Evolutionary conservation across 2,329 filamentous ascomycete species (phyloP).

Genomic region (Talaromyces sp.): DNA sequence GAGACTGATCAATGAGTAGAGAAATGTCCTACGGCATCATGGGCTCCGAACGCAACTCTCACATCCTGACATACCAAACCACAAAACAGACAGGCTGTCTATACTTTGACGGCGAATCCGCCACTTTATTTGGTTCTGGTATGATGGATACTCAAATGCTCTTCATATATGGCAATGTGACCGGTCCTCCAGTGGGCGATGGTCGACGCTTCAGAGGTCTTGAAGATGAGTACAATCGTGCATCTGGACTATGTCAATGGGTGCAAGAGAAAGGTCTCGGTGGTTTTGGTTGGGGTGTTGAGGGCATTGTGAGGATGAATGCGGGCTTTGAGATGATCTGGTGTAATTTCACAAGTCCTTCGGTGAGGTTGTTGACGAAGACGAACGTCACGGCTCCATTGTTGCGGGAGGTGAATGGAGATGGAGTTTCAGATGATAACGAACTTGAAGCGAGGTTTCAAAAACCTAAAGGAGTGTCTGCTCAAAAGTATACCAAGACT

Average conservation of each 20-base stretch:
- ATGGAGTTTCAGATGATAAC: neutral
- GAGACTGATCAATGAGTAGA: neutral
- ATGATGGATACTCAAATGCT: constrained; percentile 51
- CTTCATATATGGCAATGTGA: constrained; percentile 48
- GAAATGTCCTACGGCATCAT: constrained; percentile 56
- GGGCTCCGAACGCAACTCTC: constrained; percentile 43
- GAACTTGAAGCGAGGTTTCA: no score
- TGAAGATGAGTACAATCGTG: constrained; percentile 48
- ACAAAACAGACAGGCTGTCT: constrained; percentile 42
- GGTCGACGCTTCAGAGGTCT: constrained; percentile 34
- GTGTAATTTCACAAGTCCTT: constrained; percentile 49
- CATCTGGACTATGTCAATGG: constrained; percentile 48
- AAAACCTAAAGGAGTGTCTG: neutral
- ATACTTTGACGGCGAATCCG: constrained; percentile 52
- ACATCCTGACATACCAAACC: constrained; percentile 50
- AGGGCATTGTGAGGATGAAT: constrained; percentile 52
- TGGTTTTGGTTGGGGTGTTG: constrained; percentile 48
- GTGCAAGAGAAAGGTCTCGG: constrained; percentile 40
- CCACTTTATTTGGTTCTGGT: constrained; percentile 47
- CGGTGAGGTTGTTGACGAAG: constrained; percentile 42
- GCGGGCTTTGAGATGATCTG: constrained; percentile 53
- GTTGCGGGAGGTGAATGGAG: constrained; percentile 21
- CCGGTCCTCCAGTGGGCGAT: constrained; percentile 27
- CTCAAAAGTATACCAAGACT: neutral
- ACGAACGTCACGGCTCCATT: constrained; percentile 48